phyloP scores from a whole-genome alignment of 495 filamentous ascomycete species.

The Durotheca rogersii region DNA sequence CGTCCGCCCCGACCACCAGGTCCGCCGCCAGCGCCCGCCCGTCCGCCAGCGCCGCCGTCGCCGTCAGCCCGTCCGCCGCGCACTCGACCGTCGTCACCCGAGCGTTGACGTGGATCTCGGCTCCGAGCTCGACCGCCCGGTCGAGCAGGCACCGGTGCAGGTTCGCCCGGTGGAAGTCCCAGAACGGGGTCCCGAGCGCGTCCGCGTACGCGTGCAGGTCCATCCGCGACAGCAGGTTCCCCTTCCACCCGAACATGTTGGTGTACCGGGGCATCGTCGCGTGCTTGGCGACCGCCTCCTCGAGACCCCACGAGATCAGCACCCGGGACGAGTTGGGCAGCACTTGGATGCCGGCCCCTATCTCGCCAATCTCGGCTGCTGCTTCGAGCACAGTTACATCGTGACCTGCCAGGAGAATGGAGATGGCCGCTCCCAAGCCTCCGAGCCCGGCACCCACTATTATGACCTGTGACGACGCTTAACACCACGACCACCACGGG shows the following conservation, averaged over 20 bases:
- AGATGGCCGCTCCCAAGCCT: conserved; percentile 65
- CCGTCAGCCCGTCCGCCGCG: conserved; percentile 35
- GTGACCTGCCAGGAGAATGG: conserved; percentile 60
- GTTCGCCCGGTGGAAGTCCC: conserved; percentile 61
- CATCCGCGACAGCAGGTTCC: conserved; percentile 41
- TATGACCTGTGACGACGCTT: conserved; percentile 42
- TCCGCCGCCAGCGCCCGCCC: conserved; percentile 46
- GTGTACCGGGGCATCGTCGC: conserved; percentile 41
- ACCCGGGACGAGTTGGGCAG: conserved; percentile 56
- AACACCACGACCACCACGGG: conserved; percentile 7
- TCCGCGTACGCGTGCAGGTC: conserved; percentile 46
- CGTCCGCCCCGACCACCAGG: conserved; percentile 60
- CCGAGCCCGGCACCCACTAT: conserved; percentile 70
- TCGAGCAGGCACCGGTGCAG: conserved; percentile 55
- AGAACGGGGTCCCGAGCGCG: conserved; percentile 53
- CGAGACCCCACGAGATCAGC: conserved; percentile 48
- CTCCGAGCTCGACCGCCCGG: conserved; percentile 55
- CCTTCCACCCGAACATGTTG: conserved; percentile 47
- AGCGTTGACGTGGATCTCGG: conserved; percentile 48
- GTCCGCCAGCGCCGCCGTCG: conserved; percentile 32
- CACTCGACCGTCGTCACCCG: conserved; percentile 42
- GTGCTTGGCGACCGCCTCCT: conserved; percentile 31
- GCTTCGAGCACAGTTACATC: conserved; percentile 62
- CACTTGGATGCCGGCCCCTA: conserved; percentile 63
- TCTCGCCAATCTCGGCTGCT: conserved; percentile 60